A percentile compares a stretch with the other conserved stretches of the same genome.
phyloP scores from a whole-genome alignment of 2,329 filamentous ascomycete genomes.

The Verticillium klebahnii region DNA sequence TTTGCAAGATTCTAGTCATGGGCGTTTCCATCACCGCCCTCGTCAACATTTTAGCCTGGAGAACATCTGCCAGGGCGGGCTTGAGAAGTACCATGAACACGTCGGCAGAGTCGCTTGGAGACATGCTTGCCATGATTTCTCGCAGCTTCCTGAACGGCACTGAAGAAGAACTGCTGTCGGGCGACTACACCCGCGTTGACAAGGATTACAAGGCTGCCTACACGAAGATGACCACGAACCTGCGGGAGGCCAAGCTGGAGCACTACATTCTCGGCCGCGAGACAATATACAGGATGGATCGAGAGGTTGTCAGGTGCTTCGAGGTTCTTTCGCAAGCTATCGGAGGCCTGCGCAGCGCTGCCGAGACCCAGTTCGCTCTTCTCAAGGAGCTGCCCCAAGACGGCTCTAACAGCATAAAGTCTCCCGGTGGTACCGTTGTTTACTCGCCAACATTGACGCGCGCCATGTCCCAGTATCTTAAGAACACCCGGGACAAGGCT shows the following conservation, averaged over 20 bases:
- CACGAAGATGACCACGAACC: slow-evolving; percentile 66
- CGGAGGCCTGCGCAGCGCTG: slow-evolving; percentile 84
- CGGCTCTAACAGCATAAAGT: slow-evolving; percentile 22
- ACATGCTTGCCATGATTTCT: slow-evolving; percentile 78
- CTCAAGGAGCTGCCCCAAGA: slow-evolving; percentile 56
- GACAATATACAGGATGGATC: slow-evolving; percentile 72
- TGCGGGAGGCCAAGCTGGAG: slow-evolving; percentile 84
- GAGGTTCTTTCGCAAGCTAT: slow-evolving; percentile 84
- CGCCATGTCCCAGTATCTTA: slow-evolving; percentile 25
- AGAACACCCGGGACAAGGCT: slow-evolving; percentile 38
- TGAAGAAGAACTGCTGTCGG: slow-evolving; percentile 69
- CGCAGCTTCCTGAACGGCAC: slow-evolving; percentile 78
- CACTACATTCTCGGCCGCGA: slow-evolving; percentile 80
- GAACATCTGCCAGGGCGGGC: slow-evolving; percentile 68
- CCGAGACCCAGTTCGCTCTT: slow-evolving; percentile 82
- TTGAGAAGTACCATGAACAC: slow-evolving; percentile 70
- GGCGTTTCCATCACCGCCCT: slow-evolving; percentile 67
- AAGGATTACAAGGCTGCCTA: slow-evolving; percentile 64
- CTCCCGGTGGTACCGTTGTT: slow-evolving; percentile 21
- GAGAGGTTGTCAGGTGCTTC: slow-evolving; percentile 75
- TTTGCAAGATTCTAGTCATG: slow-evolving; percentile 79
- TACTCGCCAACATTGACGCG: slow-evolving; percentile 25
- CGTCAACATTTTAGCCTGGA: slow-evolving; percentile 74
- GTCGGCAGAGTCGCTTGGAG: slow-evolving; percentile 69
- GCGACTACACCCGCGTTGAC: slow-evolving; percentile 59